Conservation (phyloP, 2,329 filamentous ascomycete species). For the Colletotrichum tabaci region DNA sequence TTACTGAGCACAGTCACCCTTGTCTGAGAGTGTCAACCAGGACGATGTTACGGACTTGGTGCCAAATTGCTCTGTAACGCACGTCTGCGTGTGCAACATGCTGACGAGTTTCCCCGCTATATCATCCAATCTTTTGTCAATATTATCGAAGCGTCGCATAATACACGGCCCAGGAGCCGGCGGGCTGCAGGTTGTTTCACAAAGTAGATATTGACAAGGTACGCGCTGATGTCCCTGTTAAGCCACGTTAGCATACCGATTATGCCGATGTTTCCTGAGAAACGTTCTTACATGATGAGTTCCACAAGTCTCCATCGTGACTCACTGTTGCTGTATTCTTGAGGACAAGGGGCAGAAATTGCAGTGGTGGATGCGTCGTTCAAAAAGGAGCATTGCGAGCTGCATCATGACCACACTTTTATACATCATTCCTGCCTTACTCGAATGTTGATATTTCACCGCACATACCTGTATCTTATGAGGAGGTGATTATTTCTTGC, state of each 20-base stretch:
- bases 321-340: neutral
- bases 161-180: neutral
- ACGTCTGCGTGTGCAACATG: neutral
- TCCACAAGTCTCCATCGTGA: slow-evolving; percentile 6
- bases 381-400: neutral
- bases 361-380: neutral
- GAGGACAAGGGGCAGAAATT: neutral
- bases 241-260: neutral
- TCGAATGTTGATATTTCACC: neutral
- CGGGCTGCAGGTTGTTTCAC: neutral
- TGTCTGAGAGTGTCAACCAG: neutral
- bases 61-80: neutral
- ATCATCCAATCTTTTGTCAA: neutral
- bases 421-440: neutral
- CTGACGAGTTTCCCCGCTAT: slow-evolving; percentile 2
- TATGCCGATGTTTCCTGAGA: neutral
- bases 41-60: neutral
- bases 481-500: neutral
- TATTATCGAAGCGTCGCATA: neutral
- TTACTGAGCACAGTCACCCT: neutral
- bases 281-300: neutral
- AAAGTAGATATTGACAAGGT: neutral
- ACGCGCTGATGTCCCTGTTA: slow-evolving; percentile 1
- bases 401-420: neutral
- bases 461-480: neutral